Percentiles rank a stretch among this genome's conserved stretches.
phyloP scores from a whole-genome alignment of 1,284 basidiomycete species.

The Boletus sp. region DNA sequence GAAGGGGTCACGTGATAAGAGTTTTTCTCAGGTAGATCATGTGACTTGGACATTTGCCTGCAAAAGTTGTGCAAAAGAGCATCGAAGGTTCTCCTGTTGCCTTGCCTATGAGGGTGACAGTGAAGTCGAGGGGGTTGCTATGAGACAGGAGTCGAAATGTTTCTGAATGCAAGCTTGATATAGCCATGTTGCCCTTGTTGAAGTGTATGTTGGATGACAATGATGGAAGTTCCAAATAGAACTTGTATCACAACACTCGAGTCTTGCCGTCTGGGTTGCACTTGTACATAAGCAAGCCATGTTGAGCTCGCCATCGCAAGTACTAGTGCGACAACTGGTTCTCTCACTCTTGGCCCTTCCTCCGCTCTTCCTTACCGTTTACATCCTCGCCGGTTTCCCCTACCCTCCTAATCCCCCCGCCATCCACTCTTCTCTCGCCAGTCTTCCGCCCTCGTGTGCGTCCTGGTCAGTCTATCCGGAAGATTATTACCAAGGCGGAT shows the following conservation, averaged over 20 bases:
- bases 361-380: constrained; percentile 54
- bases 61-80: too few species aligned
- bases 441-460: constrained; percentile 48
- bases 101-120: too few species aligned
- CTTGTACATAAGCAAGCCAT: constrained; percentile 14
- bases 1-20: constrained; percentile 27
- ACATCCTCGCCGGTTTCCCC: constrained; percentile 64
- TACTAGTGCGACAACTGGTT: constrained; percentile 34
- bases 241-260: too few species aligned
- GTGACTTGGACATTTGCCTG: constrained; percentile 12
- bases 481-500: constrained; percentile 61
- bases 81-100: too few species aligned
- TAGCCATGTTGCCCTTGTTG: too few species aligned
- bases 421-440: constrained; percentile 58
- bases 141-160: too few species aligned
- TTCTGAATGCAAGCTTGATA: too few species aligned
- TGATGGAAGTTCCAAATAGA: too few species aligned
- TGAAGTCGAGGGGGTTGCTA: not conserved
- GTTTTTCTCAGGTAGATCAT: constrained; percentile 23
- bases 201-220: too few species aligned
- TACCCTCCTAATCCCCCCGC: constrained; percentile 47
- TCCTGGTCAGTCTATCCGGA: constrained; percentile 72
- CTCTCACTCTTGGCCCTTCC: constrained; percentile 58
- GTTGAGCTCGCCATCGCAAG: constrained; percentile 7
- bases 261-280: too few species aligned